Evolutionary conservation across 192 early-diverging fungal species (phyloP).

Genomic region (Gryganskiella cystojenkinii): DNA sequence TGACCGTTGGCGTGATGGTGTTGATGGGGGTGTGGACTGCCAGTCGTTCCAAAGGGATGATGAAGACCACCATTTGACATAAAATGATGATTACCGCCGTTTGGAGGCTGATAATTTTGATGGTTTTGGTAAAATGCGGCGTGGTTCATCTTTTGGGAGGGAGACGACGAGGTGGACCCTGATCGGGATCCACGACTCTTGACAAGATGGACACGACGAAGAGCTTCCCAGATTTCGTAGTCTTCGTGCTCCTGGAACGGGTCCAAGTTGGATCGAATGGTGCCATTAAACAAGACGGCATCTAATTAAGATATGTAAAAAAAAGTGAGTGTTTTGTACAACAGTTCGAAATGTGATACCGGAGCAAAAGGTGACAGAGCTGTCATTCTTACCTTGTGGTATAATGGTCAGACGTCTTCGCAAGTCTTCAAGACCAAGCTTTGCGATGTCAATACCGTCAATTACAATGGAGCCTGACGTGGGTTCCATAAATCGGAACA

Average conservation of each 20-base stretch:
- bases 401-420: slow-evolving; percentile 86
- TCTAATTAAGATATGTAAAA: slow-evolving; percentile 28
- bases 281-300: slow-evolving; percentile 64
- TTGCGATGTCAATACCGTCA: slow-evolving; percentile 82
- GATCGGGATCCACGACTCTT: slow-evolving; percentile 37
- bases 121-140: slow-evolving; percentile 19
- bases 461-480: slow-evolving; percentile 75
- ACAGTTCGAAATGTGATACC: background rate
- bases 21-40: slow-evolving; percentile 11
- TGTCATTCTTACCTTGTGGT: slow-evolving; percentile 73
- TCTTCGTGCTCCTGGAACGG: slow-evolving; percentile 87
- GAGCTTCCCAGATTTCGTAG: slow-evolving; percentile 77
- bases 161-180: slow-evolving; percentile 18
- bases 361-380: background rate
- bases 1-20: slow-evolving; percentile 11
- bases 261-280: slow-evolving; percentile 87
- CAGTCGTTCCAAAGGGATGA: slow-evolving; percentile 15
- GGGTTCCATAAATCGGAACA: slow-evolving; percentile 85
- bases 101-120: slow-evolving; percentile 2
- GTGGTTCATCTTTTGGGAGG: background rate
- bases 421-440: slow-evolving; percentile 82
- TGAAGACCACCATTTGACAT: background rate
- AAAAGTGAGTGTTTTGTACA: background rate
- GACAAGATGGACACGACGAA: slow-evolving; percentile 79
- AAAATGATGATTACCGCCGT: too few species aligned